Evolutionary conservation across 2,329 filamentous ascomycete species (phyloP), one percentile per base, ranked within the genome.

Genomic region (Paecilomyces fulvus): DNA sequence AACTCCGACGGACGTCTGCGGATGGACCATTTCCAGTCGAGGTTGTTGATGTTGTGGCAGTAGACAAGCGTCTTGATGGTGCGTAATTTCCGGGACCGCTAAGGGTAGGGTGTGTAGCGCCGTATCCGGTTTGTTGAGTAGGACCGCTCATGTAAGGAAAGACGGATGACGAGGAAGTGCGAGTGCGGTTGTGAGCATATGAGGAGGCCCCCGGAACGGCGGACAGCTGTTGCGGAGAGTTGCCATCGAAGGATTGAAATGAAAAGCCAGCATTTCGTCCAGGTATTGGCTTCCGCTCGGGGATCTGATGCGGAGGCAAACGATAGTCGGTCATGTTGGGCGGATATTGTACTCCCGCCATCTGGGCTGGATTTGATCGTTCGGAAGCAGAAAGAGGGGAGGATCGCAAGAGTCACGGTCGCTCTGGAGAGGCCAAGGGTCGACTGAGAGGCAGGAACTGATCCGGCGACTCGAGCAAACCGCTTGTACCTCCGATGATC

Each of bases 1-100:
- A 89, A 28, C 90, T 95, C 62, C 91, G 84, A 58, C 88, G 86
- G 52, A 75, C 70, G 54, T 75, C 71, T 30, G 53, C 63, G n/a
- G 58, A 59, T 56, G 55, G 58, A 54, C 59, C 64, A 58, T 69
- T 70, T 61, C 67, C 70, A 48, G 68, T 75, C 2, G 73, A 75
- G 55, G 64, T 71, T 21, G 72, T 75, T 20, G 73, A 75, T 12
- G 68, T 70, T 46, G 73, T 75, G 14, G 71, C 73, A 62, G 64
- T 75, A 10, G 73, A 75, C 52, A 73, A 57, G 53, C 69, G 69
- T 54, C 73, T 66, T 14, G 69, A 62, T 11, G 70, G 60, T 6
- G 64, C 63, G 28, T 64, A 64, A 23, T 58, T 62, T 30, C 59
- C 43, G 0, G 66, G 64, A 21, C 60, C 55, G 20, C 59, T 62